Percentiles rank a stretch among this genome's conserved stretches.
Evolutionary conservation across 306 rosid species (phyloP).

Genomic region (Casuarina glauca): DNA sequence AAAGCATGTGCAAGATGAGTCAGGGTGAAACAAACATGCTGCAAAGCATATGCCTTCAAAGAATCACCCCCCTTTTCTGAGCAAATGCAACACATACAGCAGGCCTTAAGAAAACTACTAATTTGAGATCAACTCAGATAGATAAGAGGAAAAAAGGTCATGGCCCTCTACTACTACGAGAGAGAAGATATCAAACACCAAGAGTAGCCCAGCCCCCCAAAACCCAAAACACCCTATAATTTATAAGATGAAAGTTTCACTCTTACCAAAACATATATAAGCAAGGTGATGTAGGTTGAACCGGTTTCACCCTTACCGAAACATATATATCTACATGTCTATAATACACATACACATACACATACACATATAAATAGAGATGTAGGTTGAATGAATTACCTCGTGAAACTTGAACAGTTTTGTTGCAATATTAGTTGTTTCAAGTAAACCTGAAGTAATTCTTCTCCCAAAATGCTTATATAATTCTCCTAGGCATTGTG

Average conservation of each 20-base stretch:
- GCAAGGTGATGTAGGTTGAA: conserved; percentile 24
- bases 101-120: neutral
- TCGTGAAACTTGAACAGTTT: conserved; percentile 77
- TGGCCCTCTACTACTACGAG: too few relatives aligned
- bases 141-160: neutral
- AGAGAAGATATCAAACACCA: too few relatives aligned
- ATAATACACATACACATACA: too few relatives aligned
- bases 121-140: neutral
- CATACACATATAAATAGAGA: conserved; percentile 7
- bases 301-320: neutral
- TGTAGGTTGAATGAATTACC: conserved; percentile 52
- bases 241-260: neutral
- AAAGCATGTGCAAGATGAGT: neutral
- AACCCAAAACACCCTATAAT: too few relatives aligned
- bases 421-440: conserved; percentile 75
- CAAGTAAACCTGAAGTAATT: conserved; percentile 88
- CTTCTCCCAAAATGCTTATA: conserved; percentile 90
- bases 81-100: too few relatives aligned
- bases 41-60: neutral
- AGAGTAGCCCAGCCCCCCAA: too few relatives aligned
- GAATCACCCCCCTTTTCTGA: neutral
- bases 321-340: too few relatives aligned
- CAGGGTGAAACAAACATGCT: too few relatives aligned
- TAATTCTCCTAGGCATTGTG: conserved; percentile 90
- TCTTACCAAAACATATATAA: neutral